These are phyloP conservation scores for Backusella psychrophila DNA, from an alignment of 192 early-diverging fungal genomes.

Conservation along the genomic window DNA sequence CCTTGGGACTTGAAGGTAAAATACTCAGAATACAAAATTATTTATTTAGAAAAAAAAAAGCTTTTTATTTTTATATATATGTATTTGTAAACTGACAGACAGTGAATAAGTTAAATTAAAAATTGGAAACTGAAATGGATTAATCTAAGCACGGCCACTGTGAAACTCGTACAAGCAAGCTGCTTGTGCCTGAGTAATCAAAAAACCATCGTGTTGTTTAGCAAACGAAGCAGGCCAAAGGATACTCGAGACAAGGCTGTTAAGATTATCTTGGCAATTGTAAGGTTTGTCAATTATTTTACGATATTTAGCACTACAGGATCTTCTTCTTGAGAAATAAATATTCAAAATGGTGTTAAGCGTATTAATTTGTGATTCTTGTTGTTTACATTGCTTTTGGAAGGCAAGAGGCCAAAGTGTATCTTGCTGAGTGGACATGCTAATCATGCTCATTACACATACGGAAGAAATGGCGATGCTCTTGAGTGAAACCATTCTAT, in stretches of 20 bases:
- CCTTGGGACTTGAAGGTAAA: not conserved
- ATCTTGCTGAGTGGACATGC: not conserved
- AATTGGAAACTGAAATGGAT: not conserved
- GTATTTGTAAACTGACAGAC: not conserved
- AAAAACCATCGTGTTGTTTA: not conserved
- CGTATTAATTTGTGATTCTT: not conserved
- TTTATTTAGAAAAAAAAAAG: not conserved
- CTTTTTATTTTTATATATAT: not conserved
- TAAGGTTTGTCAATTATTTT: not conserved
- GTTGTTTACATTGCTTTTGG: not conserved
- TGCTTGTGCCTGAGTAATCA: not conserved
- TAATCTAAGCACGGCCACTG: not conserved
- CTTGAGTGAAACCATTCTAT: not conserved
- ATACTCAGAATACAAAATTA: not conserved
- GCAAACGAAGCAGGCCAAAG: not conserved
- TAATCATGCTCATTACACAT: not conserved
- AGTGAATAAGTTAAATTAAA: not conserved
- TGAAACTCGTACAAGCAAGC: not conserved
- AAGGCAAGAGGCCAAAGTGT: not conserved
- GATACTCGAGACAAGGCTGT: not conserved
- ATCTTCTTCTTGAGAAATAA: not conserved
- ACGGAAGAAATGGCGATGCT: not conserved
- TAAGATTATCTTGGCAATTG: not conserved
- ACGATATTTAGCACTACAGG: not conserved
- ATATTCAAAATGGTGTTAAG: not conserved